Evolutionary conservation across 2,329 filamentous ascomycete genomes (phyloP), one percentile per base, ranked within the genome.

Genomic region (Myriosclerotinia curreyana): DNA sequence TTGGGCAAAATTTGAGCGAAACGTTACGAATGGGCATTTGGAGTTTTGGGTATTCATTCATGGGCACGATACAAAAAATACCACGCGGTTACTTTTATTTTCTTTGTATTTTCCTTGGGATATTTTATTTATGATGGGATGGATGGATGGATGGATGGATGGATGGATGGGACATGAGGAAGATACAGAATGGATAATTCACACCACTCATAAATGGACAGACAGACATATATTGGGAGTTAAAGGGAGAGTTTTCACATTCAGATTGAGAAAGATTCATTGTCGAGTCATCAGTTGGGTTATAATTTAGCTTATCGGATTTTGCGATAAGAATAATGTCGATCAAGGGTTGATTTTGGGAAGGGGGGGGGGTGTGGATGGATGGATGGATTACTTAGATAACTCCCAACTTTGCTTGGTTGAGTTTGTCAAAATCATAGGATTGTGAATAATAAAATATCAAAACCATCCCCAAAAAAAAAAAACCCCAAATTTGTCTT

Each of bases 1-100:
- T 69, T 66, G 65, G 62, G 52, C 66, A 65, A 66, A 60, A 54
- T 61, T 58, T 66, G 52, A 65, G 66, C 65, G 65, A 62, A 55
- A 55, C 11, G 44, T 44, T 28, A 44, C 11, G 53, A 44, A 36
- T 22, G 53, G 40, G 28, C 22, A 60, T 40, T 40, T 31, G 60
- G 60, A 62, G 40, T 56, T 48, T 50, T 54, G 46, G 54, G 53
- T 46, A 40, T 56, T 42, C 42, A 51, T 31, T 56, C 17, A 56
- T 56, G 25, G 53, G 17, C 25, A 56, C 25, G 25, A 56, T 34
- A 49, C 36, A 53, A 53, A 63, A 63, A 66, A 64, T 54, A 64
- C 62, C 65, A 64, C 46, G 22, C 58, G 58, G 46, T 60, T 60
- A 40, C 50, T 46, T 52, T 60, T 55, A 49, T n/a, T 53, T 64